phyloP scores from a whole-genome alignment of 2,329 filamentous ascomycete genomes.

The Paecilomyces formosus region DNA sequence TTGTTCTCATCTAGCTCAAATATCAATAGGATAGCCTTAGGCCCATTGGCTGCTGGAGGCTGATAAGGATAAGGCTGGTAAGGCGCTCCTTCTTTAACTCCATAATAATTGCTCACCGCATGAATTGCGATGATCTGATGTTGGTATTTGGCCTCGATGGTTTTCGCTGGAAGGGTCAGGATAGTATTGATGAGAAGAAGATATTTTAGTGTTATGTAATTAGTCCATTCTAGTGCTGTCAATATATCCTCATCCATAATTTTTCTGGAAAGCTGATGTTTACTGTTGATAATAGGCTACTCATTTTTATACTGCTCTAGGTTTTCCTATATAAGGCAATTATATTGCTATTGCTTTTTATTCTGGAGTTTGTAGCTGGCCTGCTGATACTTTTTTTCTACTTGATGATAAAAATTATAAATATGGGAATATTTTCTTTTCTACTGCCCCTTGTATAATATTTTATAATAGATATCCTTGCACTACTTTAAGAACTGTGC shows the following conservation, averaged over 20 bases:
- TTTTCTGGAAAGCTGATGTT: too few relatives aligned
- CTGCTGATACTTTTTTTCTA: too few relatives aligned
- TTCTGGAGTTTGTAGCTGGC: too few relatives aligned
- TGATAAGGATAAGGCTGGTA: neutral
- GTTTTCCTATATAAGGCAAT: too few relatives aligned
- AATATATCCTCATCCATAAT: constrained; percentile 5
- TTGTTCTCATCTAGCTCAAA: neutral
- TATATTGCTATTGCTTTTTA: too few relatives aligned
- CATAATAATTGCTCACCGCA: neutral
- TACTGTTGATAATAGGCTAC: too few relatives aligned
- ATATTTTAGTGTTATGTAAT: constrained; percentile 15
- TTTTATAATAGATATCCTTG: too few relatives aligned
- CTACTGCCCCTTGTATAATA: too few relatives aligned
- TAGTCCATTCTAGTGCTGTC: constrained; percentile 9
- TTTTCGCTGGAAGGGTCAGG: neutral
- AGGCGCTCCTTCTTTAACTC: neutral
- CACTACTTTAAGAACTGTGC: too few relatives aligned
- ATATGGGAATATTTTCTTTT: too few relatives aligned
- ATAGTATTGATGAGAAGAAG: constrained; percentile 14
- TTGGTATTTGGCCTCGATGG: neutral
- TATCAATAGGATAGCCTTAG: neutral
- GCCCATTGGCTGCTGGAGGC: neutral
- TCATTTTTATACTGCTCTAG: too few relatives aligned
- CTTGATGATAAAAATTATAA: too few relatives aligned
- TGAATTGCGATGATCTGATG: neutral